Evolutionary conservation across 148 eudicot genomes (phyloP).

Genomic region (Heliamphora exappendiculata): DNA sequence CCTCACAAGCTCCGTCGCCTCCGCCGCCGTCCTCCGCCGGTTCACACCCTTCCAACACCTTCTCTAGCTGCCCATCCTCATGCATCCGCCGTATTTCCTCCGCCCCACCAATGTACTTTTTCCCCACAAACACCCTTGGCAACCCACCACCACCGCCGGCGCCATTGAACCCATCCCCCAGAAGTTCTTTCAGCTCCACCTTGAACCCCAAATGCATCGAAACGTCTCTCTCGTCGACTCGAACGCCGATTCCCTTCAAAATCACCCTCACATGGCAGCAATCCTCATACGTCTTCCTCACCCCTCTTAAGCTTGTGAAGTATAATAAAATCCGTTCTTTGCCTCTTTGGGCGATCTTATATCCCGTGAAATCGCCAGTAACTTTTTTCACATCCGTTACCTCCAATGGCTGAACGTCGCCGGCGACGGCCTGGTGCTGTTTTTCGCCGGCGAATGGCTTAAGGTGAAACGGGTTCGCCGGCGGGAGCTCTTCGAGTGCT

Average conservation of each 20-base stretch:
- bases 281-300: slow-evolving; percentile 84
- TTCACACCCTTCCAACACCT: slow-evolving; percentile 52
- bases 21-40: slow-evolving; percentile 27
- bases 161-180: slow-evolving; percentile 33
- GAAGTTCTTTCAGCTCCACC: slow-evolving; percentile 59
- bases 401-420: slow-evolving; percentile 3
- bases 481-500: slow-evolving; percentile 58
- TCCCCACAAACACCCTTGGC: slow-evolving; percentile 64
- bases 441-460: slow-evolving; percentile 26
- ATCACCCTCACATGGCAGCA: slow-evolving; percentile 71
- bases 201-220: slow-evolving; percentile 89
- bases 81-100: slow-evolving; percentile 62
- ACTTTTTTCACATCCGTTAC: slow-evolving; percentile 3
- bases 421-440: slow-evolving; percentile 13
- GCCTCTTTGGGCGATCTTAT: slow-evolving; percentile 1
- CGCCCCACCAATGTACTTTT: slow-evolving; percentile 57
- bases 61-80: slow-evolving; percentile 75
- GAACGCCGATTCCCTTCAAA: slow-evolving; percentile 51
- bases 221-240: slow-evolving; percentile 76
- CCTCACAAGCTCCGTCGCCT: slow-evolving; percentile 43
- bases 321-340: slow-evolving; percentile 54
- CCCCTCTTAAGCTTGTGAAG: slow-evolving; percentile 83
- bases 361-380: not conserved
- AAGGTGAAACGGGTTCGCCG: slow-evolving; percentile 50
- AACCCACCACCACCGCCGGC: no score